Evolutionary conservation across 306 rosid species (phyloP), one percentile per base, ranked within the genome.

Genomic region (Heteromeles arbutifolia): DNA sequence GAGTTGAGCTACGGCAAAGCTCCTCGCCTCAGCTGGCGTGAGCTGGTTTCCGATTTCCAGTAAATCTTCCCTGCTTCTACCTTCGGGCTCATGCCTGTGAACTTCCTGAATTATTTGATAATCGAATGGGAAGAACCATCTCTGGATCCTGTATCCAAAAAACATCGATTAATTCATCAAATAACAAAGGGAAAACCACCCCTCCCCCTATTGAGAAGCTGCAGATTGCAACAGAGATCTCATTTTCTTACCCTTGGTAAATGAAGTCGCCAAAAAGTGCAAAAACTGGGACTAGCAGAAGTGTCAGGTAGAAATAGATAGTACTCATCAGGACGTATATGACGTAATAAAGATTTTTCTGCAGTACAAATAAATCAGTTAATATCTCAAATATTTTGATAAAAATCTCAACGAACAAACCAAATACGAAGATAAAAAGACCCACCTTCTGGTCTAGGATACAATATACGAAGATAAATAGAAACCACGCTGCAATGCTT

Each of bases 81-180:
- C 85, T n/a, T 94, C 93, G 3, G 89, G 59, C 65, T 95, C 98
- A 68, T 95, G 79, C 80, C 83, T 85, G 76, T 95, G 95, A 64
- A 90, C 84, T 85, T 95, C 98, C 84, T 92, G 96, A 85, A 95
- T 70, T 54, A 95, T 88, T 86, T 95, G 96, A 86, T 92, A 95
- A 83, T 92, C 97, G 69, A 90, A 92, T 21, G 97, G 98, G 86
- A 85, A 87, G 88, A 95, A 89, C 98, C 98, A 90, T 86, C 98
- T 86, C 72, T 91, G 98, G 65, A 92, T 32, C 90, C 97, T 94
- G 89, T 45, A 86, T 78, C 19, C 67, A 77, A 31, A 48, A 65
- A 28, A 57, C 67, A 71, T 41, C 6, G 50, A 5, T 63, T 32
- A 56, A 29, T 24, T 48, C 29, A 8, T 11, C 14, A 22, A 28